These are phyloP conservation scores for Fraxinus latifolia DNA, from an alignment of 305 asterid species.

Conservation along the genomic window DNA sequence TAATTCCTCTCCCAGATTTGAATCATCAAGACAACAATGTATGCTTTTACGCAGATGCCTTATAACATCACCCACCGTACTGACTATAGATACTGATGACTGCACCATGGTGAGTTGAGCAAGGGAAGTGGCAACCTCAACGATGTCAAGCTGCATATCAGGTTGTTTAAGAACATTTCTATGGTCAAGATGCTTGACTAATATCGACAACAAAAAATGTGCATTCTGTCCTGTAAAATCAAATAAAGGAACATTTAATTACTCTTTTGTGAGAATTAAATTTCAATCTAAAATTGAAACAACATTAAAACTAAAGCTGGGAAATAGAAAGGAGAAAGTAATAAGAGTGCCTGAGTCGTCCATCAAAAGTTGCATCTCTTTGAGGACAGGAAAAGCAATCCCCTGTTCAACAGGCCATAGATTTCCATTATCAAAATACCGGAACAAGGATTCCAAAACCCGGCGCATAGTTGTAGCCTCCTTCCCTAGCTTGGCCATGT, in stretches of 20 bases:
- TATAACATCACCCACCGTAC: conserved; percentile 81
- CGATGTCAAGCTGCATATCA: conserved; percentile 88
- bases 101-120: conserved; percentile 64
- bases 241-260: neutral
- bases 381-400: conserved; percentile 84
- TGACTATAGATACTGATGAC: conserved; percentile 75
- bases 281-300: neutral
- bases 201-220: conserved; percentile 75
- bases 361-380: conserved; percentile 84
- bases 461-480: conserved; percentile 99
- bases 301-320: neutral
- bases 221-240: conserved; percentile 69
- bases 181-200: conserved; percentile 95
- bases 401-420: conserved; percentile 68
- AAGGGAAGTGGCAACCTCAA: conserved; percentile 70
- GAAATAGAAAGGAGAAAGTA: conserved; percentile 4
- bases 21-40: conserved; percentile 72
- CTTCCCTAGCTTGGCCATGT: conserved; percentile 94
- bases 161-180: conserved; percentile 88
- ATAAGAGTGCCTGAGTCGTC: conserved; percentile 64
- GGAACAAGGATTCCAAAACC: conserved; percentile 86
- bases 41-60: conserved; percentile 91
- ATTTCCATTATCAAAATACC: conserved; percentile 79
- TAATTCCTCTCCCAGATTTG: conserved; percentile 66
- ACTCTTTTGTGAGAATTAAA: neutral